A percentile compares a stretch with the other conserved stretches of the same genome.
phyloP scores from a whole-genome alignment of 1,284 basidiomycete species.

The Cronartium ribicola region DNA sequence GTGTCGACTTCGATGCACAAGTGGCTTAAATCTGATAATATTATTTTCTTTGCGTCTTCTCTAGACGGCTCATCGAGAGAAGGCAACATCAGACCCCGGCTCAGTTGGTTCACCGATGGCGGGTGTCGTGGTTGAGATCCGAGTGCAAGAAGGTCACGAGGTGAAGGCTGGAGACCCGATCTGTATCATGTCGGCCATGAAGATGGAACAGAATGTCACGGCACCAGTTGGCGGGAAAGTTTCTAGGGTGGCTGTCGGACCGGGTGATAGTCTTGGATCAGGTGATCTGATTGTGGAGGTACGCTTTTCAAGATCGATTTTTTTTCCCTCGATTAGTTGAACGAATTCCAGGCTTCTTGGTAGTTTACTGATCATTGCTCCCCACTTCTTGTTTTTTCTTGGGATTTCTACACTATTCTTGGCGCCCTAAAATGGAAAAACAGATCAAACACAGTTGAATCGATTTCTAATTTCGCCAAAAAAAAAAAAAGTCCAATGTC shows the following conservation, averaged over 20 bases:
- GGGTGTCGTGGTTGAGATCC: slow-evolving; percentile 94
- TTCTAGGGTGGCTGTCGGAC: slow-evolving; percentile 80
- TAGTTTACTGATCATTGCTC: too few relatives aligned
- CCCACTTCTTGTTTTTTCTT: background rate
- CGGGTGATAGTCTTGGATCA: slow-evolving; percentile 56
- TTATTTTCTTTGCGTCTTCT: background rate
- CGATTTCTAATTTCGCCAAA: background rate
- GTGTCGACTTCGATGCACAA: too few relatives aligned
- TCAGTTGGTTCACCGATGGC: slow-evolving; percentile 77
- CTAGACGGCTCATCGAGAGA: slow-evolving; percentile 79
- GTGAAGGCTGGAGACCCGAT: slow-evolving; percentile 96
- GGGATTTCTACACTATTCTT: background rate
- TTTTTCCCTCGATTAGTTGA: background rate
- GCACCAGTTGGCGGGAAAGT: slow-evolving; percentile 92
- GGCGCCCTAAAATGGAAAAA: background rate
- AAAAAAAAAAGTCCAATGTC: too few relatives aligned
- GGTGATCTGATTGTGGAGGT: slow-evolving; percentile 40
- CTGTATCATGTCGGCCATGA: slow-evolving; percentile 55
- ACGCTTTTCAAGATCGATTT: background rate
- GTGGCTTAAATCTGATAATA: too few relatives aligned
- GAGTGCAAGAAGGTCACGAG: slow-evolving; percentile 92
- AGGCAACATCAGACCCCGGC: slow-evolving; percentile 85
- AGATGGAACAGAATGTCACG: slow-evolving; percentile 64
- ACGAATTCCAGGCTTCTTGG: too few relatives aligned
- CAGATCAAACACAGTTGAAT: background rate